A percentile compares a stretch with the other conserved stretches of the same genome.
These are phyloP conservation scores for Leptographium flavum DNA, from an alignment of 2,329 filamentous ascomycete species.

Conservation along the genomic window DNA sequence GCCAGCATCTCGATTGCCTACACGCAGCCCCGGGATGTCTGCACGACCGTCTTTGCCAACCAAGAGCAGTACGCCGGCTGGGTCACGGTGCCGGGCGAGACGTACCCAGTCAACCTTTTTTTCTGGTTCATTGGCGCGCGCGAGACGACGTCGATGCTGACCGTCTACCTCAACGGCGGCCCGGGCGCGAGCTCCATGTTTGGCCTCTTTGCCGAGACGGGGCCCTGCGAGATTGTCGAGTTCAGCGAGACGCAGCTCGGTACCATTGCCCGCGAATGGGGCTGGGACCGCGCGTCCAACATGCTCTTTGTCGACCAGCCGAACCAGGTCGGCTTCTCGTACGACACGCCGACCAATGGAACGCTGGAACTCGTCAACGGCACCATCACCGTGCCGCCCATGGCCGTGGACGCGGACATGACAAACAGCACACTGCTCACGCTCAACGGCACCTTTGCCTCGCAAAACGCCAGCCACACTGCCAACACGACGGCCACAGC, in stretches of 20 bases:
- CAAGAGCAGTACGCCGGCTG: constrained; percentile 62
- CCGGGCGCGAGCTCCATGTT: constrained; percentile 51
- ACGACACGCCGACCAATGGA: constrained; percentile 48
- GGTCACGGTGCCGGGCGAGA: constrained; percentile 42
- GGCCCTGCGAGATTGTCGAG: constrained; percentile 37
- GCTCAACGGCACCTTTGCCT: constrained; percentile 52
- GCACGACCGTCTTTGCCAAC: constrained; percentile 46
- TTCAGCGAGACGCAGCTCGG: constrained; percentile 32
- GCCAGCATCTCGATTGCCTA: constrained; percentile 52
- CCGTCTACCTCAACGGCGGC: constrained; percentile 55
- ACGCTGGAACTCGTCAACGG: constrained; percentile 35
- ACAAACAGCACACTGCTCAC: constrained; percentile 18
- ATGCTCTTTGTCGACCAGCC: constrained; percentile 51
- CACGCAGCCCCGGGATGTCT: constrained; percentile 46
- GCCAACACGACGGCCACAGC: constrained; percentile 42
- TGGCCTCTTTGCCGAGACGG: constrained; percentile 47
- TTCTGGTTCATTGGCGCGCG: constrained; percentile 36
- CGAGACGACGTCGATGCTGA: constrained; percentile 25
- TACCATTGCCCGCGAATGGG: constrained; percentile 45
- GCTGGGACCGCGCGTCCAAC: constrained; percentile 45
- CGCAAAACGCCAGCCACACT: constrained; percentile 31
- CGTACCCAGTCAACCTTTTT: constrained; percentile 34
- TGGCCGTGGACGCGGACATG: constrained; percentile 8
- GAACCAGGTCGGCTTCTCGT: constrained; percentile 55
- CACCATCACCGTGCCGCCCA: constrained; percentile 21